Evolutionary conservation across 2,329 filamentous ascomycete species (phyloP).

Genomic region (Apiospora arundinis): DNA sequence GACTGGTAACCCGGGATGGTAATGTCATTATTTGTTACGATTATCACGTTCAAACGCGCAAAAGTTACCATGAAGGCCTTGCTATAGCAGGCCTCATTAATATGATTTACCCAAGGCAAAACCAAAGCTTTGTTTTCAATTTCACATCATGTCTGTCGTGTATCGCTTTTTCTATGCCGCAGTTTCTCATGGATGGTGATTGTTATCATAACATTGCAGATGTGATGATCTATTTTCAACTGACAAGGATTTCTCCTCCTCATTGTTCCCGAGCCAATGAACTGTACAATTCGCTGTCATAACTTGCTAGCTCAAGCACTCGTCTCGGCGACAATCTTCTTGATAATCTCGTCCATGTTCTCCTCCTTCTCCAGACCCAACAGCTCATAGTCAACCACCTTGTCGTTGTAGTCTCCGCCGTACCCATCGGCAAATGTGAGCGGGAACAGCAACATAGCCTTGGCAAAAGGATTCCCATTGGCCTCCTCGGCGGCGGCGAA

Average conservation of each 20-base stretch:
- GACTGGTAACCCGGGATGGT: conserved; percentile 71
- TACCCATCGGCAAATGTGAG: conserved; percentile 39
- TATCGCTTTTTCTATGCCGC: no score
- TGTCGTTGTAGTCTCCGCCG: conserved; percentile 42
- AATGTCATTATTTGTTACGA: not conserved
- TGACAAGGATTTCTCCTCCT: no score
- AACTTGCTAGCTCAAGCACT: not conserved
- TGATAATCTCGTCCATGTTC: conserved; percentile 38
- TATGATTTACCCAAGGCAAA: conserved; percentile 1
- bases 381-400: conserved; percentile 35
- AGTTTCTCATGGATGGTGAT: not conserved
- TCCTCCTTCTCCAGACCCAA: conserved; percentile 37
- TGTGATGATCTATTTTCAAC: not conserved
- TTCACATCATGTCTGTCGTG: not conserved
- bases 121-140: not conserved
- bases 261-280: no score
- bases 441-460: conserved; percentile 33
- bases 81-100: not conserved
- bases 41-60: not conserved
- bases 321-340: conserved; percentile 24
- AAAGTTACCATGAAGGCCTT: not conserved
- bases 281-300: not conserved
- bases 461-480: conserved; percentile 27
- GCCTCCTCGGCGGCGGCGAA: conserved; percentile 26
- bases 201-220: not conserved